Evolutionary conservation across 2,329 filamentous ascomycete genomes (phyloP), one percentile per base, ranked within the genome.

Genomic region (Colletotrichum liaoningense): DNA sequence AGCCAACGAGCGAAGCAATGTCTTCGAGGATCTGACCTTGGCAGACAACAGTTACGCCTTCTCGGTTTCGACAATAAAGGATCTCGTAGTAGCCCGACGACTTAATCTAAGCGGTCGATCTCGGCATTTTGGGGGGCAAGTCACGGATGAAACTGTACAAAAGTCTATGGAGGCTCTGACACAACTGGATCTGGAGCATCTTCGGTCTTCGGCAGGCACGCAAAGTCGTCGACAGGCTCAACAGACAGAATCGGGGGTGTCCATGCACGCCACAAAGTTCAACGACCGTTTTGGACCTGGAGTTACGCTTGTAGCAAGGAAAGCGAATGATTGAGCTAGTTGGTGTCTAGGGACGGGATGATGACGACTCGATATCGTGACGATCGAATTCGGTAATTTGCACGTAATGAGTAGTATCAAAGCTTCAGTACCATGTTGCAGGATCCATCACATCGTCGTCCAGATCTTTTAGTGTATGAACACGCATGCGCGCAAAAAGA

Each of bases 11-110:
- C 77, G 77, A 3, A 60, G 64, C n/a, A 79, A 79, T 59, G 5
- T 78, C 30, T 79, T 78, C 30, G 78, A 79, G 64, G 77, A 79
- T 26, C 74, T 77, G n/a, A 77, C 75, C 1, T 67, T 79, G 67
- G 49, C 69, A 16, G 76, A 77, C 2, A 78, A 74, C 49, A 75
- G 72, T 33, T 78, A 79, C 42, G 76, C 73, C 42, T 73, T 79
- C 64, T 71, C 75, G 5, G 75, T 79, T 52, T 79, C 76, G 8
- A 79, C 77, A 28, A 69, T 79, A 0, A 77, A 76, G 24, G 77
- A 79, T 14, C 75, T 79, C 9, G 76, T 79, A 35, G 52, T 72
- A 11, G 77, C 77, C 9, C 62, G 77, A 35, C 74, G 72, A 49
- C 66, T 78, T 38, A 77, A 77, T n/a, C 56, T 78, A 16, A 69